phyloP scores from a whole-genome alignment of 2,329 filamentous ascomycete species.

The Fusarium phyllophilum region DNA sequence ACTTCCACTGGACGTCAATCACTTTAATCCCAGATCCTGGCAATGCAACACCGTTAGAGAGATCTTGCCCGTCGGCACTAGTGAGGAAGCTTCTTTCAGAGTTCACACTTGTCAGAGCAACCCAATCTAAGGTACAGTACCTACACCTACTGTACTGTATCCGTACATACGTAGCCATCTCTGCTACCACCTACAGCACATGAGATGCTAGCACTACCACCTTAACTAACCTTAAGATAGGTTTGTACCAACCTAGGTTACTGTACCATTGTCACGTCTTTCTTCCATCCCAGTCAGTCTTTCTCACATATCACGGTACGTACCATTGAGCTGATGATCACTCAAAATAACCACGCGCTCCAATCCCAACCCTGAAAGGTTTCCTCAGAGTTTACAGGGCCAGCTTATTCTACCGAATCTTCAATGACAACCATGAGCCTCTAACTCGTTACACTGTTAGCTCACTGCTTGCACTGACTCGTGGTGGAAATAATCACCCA shows the following conservation, averaged over 20 bases:
- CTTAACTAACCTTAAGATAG: background rate
- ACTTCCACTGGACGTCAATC: background rate
- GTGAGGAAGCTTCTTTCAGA: constrained; percentile 5
- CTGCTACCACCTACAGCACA: background rate
- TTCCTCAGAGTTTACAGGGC: constrained; percentile 15
- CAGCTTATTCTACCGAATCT: background rate
- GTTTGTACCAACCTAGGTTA: background rate
- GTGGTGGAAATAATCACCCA: background rate
- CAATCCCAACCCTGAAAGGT: constrained; percentile 16
- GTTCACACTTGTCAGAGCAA: constrained; percentile 5
- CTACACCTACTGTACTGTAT: background rate
- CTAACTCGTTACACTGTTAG: background rate
- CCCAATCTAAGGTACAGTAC: constrained; percentile 3
- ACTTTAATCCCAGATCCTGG: constrained; percentile 10
- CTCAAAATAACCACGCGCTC: constrained; percentile 23
- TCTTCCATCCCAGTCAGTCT: background rate
- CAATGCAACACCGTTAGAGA: constrained; percentile 33
- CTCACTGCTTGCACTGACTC: background rate
- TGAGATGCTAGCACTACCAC: constrained; percentile 10
- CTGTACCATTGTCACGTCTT: background rate
- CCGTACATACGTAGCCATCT: background rate
- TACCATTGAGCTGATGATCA: constrained; percentile 7
- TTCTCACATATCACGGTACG: background rate
- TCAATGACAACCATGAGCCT: background rate
- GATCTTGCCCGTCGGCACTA: constrained; percentile 22